Evolutionary conservation across 1,284 basidiomycete species (phyloP), one percentile per base, ranked within the genome.

Genomic region (Gymnopus androsaceus): DNA sequence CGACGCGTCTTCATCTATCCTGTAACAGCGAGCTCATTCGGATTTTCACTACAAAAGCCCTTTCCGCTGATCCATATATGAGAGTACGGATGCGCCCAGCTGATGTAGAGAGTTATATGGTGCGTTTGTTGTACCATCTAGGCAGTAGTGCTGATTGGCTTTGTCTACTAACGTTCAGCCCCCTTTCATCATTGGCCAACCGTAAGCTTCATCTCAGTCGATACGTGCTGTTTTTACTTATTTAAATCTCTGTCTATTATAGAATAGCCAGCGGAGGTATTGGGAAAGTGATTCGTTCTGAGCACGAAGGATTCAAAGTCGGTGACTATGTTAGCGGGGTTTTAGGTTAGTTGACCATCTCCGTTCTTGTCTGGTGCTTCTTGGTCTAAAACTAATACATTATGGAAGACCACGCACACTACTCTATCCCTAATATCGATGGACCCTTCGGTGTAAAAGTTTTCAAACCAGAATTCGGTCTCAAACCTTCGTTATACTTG

Each of bases 21-120:
- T n/a, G n/a, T n/a, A n/a, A n/a, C n/a, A n/a, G n/a, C n/a, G n/a
- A n/a, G n/a, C n/a, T n/a, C n/a, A n/a, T n/a, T n/a, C n/a, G n/a
- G n/a, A n/a, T n/a, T n/a, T n/a, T n/a, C n/a, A n/a, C n/a, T n/a
- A n/a, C n/a, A n/a, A n/a, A n/a, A n/a, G n/a, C 72, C 0, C 59
- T 81, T 4, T 76, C 72, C 12, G 69, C 81, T 23, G 82, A 83
- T 61, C 81, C 81, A 0, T 82, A 82, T 64, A 64, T 81, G 68
- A 67, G 76, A 27, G 72, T 67, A n/a, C 60, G 67, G 25, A 77
- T 81, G 79, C 63, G 69, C 7, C 17, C 4, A 8, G 46, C 33
- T 36, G 21, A 48, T 48, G 27, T 48, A 19, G 46, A 48, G 21
- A 25, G 46, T 15, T 48, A 48, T 27, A 48, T 48, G 46, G 46